Conservation (phyloP, 2,329 filamentous ascomycete genomes). For the Akanthomyces lecanii region DNA sequence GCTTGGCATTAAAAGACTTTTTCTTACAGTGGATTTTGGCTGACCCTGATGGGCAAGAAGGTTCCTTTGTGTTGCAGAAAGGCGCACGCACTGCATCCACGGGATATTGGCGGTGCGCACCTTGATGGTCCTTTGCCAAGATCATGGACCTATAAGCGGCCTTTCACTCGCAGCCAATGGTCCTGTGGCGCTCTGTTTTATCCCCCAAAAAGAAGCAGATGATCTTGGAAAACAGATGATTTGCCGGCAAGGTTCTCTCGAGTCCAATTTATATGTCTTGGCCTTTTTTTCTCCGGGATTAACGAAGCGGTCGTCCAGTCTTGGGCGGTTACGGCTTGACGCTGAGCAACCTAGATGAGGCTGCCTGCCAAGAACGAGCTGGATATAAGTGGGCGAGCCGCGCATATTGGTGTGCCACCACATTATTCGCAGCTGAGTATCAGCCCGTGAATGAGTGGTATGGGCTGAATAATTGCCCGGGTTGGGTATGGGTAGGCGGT, state of each 20-base stretch:
- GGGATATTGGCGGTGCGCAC: neutral
- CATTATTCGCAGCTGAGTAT: neutral
- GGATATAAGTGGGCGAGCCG: neutral
- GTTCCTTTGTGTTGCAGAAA: neutral
- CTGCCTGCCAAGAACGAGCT: conserved; percentile 1
- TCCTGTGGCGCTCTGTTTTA: neutral
- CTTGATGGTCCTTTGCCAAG: conserved; percentile 14
- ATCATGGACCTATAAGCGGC: neutral
- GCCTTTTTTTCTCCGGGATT: neutral
- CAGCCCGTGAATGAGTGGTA: neutral
- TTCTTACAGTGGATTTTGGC: neutral
- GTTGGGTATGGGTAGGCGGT: neutral
- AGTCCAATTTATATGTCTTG: neutral
- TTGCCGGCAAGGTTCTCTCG: neutral
- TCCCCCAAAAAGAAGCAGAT: too few species aligned
- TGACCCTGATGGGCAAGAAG: conserved; percentile 8
- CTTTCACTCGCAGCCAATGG: neutral
- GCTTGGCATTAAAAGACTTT: neutral
- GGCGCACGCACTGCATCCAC: neutral
- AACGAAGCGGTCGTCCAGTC: too few species aligned
- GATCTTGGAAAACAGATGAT: neutral
- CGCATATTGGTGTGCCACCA: neutral
- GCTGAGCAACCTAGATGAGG: neutral
- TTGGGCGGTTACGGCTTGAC: too few species aligned
- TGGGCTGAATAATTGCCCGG: conserved; percentile 5